These are phyloP conservation scores for Acanthamoeba sp. DNA, from an alignment of 208 protist species.

Conservation along the genomic window DNA sequence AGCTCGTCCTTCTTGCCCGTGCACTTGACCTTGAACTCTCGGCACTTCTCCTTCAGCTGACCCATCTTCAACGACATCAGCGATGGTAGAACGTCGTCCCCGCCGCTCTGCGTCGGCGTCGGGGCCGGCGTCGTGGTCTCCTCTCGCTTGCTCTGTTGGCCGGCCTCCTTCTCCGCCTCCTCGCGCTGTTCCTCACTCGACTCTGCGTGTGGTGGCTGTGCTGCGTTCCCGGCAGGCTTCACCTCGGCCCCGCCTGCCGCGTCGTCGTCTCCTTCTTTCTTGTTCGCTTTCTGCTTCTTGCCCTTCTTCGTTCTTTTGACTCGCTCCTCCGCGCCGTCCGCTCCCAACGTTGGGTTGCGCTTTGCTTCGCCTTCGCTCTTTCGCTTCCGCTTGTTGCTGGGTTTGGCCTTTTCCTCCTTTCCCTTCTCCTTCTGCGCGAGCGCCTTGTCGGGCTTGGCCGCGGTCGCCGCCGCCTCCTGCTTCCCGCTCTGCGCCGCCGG, in stretches of 20 bases:
- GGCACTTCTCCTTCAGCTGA: background rate
- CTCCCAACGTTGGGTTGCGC: background rate
- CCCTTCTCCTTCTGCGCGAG: background rate
- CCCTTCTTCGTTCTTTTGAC: background rate
- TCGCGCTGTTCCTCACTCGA: background rate
- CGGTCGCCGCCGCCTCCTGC: background rate
- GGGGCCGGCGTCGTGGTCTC: background rate
- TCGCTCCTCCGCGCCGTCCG: background rate
- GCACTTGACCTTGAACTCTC: background rate
- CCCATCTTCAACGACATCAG: background rate
- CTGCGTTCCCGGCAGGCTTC: background rate
- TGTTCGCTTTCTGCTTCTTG: background rate
- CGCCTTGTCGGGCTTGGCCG: background rate
- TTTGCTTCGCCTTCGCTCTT: background rate
- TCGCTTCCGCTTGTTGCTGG: conserved; percentile 52
- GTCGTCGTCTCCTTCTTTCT: background rate
- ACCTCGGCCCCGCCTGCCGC: background rate
- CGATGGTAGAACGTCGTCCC: background rate
- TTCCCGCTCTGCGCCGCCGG: background rate
- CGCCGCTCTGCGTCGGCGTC: background rate
- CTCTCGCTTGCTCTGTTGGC: background rate
- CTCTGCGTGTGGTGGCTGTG: background rate
- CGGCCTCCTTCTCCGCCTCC: background rate
- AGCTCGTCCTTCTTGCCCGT: conserved; percentile 21
- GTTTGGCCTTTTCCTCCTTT: background rate